Conservation (phyloP, 2,329 filamentous ascomycete species). For the Keithomyces neogunnii region DNA sequence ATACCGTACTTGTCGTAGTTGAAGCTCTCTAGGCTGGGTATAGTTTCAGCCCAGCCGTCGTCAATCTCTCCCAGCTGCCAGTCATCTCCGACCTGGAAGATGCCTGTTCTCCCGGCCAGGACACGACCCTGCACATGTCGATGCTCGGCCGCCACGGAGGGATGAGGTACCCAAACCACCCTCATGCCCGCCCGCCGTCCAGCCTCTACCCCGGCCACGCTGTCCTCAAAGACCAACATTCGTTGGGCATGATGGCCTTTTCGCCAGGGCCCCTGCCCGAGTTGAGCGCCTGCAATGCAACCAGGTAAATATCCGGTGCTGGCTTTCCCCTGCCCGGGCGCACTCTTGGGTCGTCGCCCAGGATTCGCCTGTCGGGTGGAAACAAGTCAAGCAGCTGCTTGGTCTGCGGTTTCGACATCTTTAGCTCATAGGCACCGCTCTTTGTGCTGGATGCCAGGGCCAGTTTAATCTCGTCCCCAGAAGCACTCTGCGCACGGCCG, state of each 20-base stretch:
- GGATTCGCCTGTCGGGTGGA: slow-evolving; percentile 42
- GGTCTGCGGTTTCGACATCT: slow-evolving; percentile 34
- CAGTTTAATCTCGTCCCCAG: slow-evolving; percentile 36
- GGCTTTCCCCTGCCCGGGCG: slow-evolving; percentile 58
- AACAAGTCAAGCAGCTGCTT: slow-evolving; percentile 30
- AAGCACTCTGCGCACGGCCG: slow-evolving; percentile 12
- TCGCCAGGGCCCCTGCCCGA: slow-evolving; percentile 38
- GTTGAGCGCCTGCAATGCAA: slow-evolving; percentile 60
- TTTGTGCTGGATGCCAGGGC: slow-evolving; percentile 61
- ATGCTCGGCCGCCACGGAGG: slow-evolving; percentile 37
- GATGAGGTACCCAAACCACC: slow-evolving; percentile 63
- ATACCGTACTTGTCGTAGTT: slow-evolving; percentile 23
- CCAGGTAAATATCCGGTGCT: slow-evolving; percentile 63
- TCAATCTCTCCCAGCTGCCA: slow-evolving; percentile 21
- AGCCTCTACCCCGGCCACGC: slow-evolving; percentile 62
- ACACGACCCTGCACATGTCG: slow-evolving; percentile 9
- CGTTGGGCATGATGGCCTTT: slow-evolving; percentile 45
- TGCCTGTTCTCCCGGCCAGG: slow-evolving; percentile 13
- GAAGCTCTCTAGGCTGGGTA: slow-evolving; percentile 26
- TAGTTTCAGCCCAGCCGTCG: slow-evolving; percentile 26
- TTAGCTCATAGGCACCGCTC: slow-evolving; percentile 50
- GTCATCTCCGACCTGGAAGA: slow-evolving; percentile 15
- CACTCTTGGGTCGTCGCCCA: slow-evolving; percentile 60
- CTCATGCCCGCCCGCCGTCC: slow-evolving; percentile 66
- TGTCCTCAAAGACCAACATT: slow-evolving; percentile 72